These are phyloP conservation scores for Digitaria exilis DNA, from an alignment of 202 grass and related monocot genomes.

Conservation along the genomic window DNA sequence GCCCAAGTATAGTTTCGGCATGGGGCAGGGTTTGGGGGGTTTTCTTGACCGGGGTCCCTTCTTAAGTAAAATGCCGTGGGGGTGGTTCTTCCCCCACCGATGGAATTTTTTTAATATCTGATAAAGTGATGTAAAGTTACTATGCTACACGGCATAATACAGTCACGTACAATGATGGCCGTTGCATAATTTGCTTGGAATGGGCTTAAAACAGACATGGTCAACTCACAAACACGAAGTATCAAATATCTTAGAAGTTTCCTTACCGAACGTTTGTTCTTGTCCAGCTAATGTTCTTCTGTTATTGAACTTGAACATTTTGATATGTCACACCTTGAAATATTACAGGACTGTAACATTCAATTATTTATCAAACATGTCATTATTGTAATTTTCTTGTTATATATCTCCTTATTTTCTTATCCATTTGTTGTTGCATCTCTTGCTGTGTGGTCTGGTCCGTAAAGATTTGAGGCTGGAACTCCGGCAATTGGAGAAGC, in stretches of 20 bases:
- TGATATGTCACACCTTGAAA: background rate
- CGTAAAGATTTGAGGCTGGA: slow-evolving; percentile 85
- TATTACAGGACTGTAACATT: background rate
- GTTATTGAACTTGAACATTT: background rate
- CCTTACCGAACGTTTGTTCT: background rate
- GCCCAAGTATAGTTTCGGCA: no score
- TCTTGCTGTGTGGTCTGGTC: slow-evolving; percentile 15
- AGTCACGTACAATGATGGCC: background rate
- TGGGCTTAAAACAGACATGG: background rate
- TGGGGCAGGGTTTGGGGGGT: no score
- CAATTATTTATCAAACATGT: slow-evolving; percentile 1
- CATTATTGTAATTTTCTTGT: background rate
- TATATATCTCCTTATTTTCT: background rate
- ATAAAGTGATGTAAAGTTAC: background rate
- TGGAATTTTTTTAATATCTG: no score
- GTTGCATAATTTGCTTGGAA: background rate
- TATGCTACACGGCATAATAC: background rate
- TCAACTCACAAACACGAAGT: background rate
- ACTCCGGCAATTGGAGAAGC: slow-evolving; percentile 96
- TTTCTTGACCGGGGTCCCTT: no score
- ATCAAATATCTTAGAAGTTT: background rate
- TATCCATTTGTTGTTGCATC: background rate
- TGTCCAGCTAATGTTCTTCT: slow-evolving; percentile 6
- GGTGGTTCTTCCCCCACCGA: no score
- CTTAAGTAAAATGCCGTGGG: no score